Conservation (phyloP, 2,329 filamentous ascomycete species). For the Plectosphaerella cucumerina region DNA sequence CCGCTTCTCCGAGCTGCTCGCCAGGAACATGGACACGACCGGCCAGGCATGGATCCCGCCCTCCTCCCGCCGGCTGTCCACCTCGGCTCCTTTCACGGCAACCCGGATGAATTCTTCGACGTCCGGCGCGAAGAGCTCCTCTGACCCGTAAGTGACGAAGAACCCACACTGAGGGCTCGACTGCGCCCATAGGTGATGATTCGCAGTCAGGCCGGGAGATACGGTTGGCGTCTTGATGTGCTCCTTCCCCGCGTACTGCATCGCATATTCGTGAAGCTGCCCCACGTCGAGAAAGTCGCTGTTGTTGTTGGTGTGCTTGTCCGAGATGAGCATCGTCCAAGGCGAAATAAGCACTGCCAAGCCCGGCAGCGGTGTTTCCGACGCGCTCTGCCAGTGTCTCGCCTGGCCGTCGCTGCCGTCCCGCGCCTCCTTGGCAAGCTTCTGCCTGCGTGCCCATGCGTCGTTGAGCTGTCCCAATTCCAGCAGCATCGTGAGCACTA, state of each 20-base stretch:
- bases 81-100: conserved; percentile 48
- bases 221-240: conserved; percentile 27
- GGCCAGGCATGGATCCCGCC: conserved; percentile 81
- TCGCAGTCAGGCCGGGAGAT: conserved; percentile 68
- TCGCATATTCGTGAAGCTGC: conserved; percentile 65
- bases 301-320: conserved; percentile 60
- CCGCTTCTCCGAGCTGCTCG: conserved; percentile 42
- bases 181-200: conserved; percentile 60
- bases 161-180: conserved; percentile 65
- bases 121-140: conserved; percentile 74
- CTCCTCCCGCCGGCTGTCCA: conserved; percentile 56
- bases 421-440: conserved; percentile 2
- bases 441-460: conserved; percentile 6
- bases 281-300: conserved; percentile 72
- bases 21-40: conserved; percentile 60
- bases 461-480: conserved; percentile 49
- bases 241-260: conserved; percentile 59
- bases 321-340: conserved; percentile 71
- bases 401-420: conserved; percentile 3
- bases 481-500: conserved; percentile 70
- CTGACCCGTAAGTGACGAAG: conserved; percentile 66
- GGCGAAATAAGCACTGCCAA: conserved; percentile 74
- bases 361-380: conserved; percentile 24
- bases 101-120: conserved; percentile 56
- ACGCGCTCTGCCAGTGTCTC: conserved; percentile 6